Evolutionary conservation across 345 rosid genomes (phyloP).

Genomic region (Syzygium jambos): DNA sequence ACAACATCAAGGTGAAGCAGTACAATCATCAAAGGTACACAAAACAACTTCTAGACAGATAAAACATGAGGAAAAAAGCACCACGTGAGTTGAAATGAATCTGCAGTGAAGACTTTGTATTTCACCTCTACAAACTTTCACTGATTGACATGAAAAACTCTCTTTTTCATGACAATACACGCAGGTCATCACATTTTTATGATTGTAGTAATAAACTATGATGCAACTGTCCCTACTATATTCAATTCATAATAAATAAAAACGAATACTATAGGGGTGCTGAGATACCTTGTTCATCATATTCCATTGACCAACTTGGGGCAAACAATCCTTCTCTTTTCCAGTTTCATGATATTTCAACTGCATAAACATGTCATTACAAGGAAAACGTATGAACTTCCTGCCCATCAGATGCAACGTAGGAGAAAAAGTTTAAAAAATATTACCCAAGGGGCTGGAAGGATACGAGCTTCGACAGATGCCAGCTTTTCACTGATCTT

Average conservation of each 20-base stretch:
- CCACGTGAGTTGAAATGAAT: neutral
- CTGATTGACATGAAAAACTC: neutral
- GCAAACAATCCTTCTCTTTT: conserved; percentile 93
- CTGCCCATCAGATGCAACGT: neutral
- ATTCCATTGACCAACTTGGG: conserved; percentile 99
- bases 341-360: conserved; percentile 98
- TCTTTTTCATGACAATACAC: neutral
- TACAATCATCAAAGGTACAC: neutral
- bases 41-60: neutral
- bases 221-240: neutral
- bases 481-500: conserved; percentile 90
- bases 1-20: neutral
- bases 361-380: conserved; percentile 28
- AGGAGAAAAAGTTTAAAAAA: neutral
- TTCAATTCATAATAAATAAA: neutral
- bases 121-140: neutral
- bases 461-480: conserved; percentile 96
- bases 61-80: neutral
- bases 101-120: neutral
- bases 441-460: conserved; percentile 98
- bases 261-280: neutral
- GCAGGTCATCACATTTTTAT: neutral
- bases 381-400: neutral
- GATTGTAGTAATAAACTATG: neutral
- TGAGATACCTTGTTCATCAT: conserved; percentile 92